Evolutionary conservation across 2,329 filamentous ascomycete genomes (phyloP).

Genomic region (Fusarium miscanthi): DNA sequence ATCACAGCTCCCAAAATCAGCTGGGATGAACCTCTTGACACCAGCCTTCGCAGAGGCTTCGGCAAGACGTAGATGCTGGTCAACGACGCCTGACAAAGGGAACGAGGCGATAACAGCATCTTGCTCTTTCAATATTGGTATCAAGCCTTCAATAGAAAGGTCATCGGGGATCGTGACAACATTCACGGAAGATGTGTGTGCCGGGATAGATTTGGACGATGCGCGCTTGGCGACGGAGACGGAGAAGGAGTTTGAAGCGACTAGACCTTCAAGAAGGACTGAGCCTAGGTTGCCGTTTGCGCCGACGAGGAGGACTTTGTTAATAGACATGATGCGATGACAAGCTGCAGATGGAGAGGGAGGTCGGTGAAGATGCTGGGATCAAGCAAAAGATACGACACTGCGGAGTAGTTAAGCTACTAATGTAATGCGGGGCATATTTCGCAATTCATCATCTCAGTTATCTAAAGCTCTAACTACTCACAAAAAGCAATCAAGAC

Average conservation of each 20-base stretch:
- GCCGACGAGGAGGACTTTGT: conserved; percentile 51
- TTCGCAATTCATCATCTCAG: conserved; percentile 2
- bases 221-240: conserved; percentile 66
- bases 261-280: conserved; percentile 52
- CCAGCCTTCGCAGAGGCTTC: conserved; percentile 69
- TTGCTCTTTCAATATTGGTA: conserved; percentile 61
- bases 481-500: background rate
- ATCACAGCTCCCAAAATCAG: conserved; percentile 63
- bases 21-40: conserved; percentile 70
- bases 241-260: conserved; percentile 55
- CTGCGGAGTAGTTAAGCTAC: conserved; percentile 12
- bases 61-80: conserved; percentile 59
- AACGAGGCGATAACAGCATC: conserved; percentile 65
- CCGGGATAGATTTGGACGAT: conserved; percentile 46
- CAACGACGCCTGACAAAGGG: conserved; percentile 57
- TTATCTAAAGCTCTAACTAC: background rate
- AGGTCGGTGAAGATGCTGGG: background rate
- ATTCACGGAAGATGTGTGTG: conserved; percentile 34
- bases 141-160: conserved; percentile 53
- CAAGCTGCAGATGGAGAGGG: background rate
- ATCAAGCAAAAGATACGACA: conserved; percentile 6
- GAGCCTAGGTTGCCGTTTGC: conserved; percentile 55
- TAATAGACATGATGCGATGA: conserved; percentile 39
- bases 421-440: conserved; percentile 14
- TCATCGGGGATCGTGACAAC: conserved; percentile 46